Conservation (phyloP, 2,329 filamentous ascomycete species). For the Aspergillus calidoustus region DNA sequence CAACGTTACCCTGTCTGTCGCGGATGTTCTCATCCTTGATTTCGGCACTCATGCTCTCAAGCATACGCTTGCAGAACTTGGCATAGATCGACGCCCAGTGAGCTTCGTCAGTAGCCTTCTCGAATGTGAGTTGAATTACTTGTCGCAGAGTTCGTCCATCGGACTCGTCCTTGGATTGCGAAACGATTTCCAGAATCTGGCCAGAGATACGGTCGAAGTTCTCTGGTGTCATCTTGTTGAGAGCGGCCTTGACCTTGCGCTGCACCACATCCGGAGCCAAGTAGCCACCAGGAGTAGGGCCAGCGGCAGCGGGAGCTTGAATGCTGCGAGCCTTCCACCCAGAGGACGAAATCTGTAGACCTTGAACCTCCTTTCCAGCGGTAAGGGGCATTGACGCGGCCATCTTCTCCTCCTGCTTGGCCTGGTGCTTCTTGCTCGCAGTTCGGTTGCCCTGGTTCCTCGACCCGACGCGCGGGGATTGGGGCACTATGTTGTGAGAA, state of each 20-base stretch:
- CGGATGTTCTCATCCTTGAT: slow-evolving; percentile 94
- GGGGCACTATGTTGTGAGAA: slow-evolving; percentile 59
- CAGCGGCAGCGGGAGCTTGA: slow-evolving; percentile 46
- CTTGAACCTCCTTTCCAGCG: slow-evolving; percentile 77
- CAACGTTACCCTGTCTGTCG: slow-evolving; percentile 85
- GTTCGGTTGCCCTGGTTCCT: slow-evolving; percentile 61
- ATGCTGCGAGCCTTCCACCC: slow-evolving; percentile 91
- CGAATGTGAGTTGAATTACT: slow-evolving; percentile 98
- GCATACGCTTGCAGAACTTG: slow-evolving; percentile 97
- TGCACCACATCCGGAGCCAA: slow-evolving; percentile 93
- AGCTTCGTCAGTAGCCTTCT: slow-evolving; percentile 97
- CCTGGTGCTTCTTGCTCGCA: slow-evolving; percentile 57
- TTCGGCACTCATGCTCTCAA: slow-evolving; percentile 90
- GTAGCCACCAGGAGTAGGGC: slow-evolving; percentile 57
- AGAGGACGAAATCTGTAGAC: slow-evolving; percentile 70
- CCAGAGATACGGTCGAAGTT: slow-evolving; percentile 96
- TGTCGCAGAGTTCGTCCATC: slow-evolving; percentile 94
- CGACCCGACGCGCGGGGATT: slow-evolving; percentile 71
- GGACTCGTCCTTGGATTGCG: slow-evolving; percentile 91
- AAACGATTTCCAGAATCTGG: slow-evolving; percentile 89
- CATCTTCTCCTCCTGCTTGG: slow-evolving; percentile 68
- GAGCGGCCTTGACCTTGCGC: slow-evolving; percentile 95
- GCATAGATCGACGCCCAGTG: slow-evolving; percentile 99
- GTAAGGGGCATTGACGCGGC: slow-evolving; percentile 93
- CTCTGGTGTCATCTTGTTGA: slow-evolving; percentile 99